A percentile compares a stretch with the other conserved stretches of the same genome.
These are phyloP conservation scores for Mytilinidion resinicola DNA, from an alignment of 495 filamentous ascomycete genomes.

Conservation along the genomic window DNA sequence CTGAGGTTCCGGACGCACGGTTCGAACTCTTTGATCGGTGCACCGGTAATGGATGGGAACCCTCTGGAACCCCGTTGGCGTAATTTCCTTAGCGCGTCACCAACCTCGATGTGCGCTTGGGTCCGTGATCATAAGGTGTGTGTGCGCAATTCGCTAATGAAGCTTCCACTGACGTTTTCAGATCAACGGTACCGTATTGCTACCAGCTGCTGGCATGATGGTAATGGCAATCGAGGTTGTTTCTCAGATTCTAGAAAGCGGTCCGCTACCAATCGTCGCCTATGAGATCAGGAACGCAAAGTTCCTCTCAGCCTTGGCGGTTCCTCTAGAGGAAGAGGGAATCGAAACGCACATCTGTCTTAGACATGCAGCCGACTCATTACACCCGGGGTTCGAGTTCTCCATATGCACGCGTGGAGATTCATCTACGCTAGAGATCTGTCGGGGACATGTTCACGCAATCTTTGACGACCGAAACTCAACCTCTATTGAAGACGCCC, in stretches of 20 bases:
- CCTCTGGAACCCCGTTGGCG: conserved; percentile 1
- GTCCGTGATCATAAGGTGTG: conserved; percentile 9
- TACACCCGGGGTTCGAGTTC: too few species aligned
- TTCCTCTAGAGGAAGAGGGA: too few species aligned
- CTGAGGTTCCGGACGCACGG: neutral
- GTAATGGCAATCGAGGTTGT: conserved; percentile 19
- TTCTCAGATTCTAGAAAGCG: neutral
- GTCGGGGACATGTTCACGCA: too few species aligned
- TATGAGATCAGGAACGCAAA: neutral
- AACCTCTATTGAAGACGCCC: neutral
- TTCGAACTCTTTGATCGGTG: conserved; percentile 1
- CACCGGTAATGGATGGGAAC: neutral
- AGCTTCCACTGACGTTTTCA: too few species aligned
- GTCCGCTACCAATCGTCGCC: neutral
- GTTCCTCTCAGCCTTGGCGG: too few species aligned
- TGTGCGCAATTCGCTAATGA: neutral
- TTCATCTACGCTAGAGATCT: too few species aligned
- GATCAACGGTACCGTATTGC: conserved; percentile 12
- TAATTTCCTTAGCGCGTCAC: neutral
- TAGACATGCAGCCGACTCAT: too few species aligned
- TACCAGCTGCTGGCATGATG: conserved; percentile 17
- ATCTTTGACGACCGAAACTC: too few species aligned
- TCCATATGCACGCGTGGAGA: too few species aligned
- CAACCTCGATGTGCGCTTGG: neutral
- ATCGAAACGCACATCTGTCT: too few species aligned